A percentile compares a stretch with the other conserved stretches of the same genome.
Evolutionary conservation across 1,284 basidiomycete species (phyloP).

Genomic region (Meripilus lineatus): DNA sequence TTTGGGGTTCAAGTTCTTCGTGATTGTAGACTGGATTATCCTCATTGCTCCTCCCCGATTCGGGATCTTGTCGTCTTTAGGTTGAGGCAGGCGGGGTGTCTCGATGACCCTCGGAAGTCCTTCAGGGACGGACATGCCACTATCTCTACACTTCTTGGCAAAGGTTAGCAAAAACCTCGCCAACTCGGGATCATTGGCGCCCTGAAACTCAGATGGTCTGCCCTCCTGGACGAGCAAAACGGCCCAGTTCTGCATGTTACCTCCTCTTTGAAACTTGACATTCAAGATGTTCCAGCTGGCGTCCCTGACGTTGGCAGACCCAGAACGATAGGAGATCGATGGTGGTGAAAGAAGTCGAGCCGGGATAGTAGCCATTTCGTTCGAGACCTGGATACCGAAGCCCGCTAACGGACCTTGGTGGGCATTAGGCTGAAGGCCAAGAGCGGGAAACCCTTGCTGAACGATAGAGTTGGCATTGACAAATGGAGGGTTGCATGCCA

Average conservation of each 20-base stretch:
- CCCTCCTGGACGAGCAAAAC: slow-evolving; percentile 53
- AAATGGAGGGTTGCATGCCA: slow-evolving; percentile 55
- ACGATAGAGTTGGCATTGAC: slow-evolving; percentile 56
- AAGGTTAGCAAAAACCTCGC: slow-evolving; percentile 43
- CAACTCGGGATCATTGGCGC: slow-evolving; percentile 38
- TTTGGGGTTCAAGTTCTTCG: slow-evolving; percentile 20
- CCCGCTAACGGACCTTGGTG: slow-evolving; percentile 29
- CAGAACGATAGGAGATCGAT: slow-evolving; percentile 44
- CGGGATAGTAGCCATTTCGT: slow-evolving; percentile 56
- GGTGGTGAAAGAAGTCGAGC: slow-evolving; percentile 60
- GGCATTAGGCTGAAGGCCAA: slow-evolving; percentile 43
- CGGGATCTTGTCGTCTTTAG: slow-evolving; percentile 36
- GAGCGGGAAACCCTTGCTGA: slow-evolving; percentile 44
- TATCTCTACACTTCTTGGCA: slow-evolving; percentile 41
- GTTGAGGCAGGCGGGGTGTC: slow-evolving; percentile 22
- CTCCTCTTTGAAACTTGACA: slow-evolving; percentile 57
- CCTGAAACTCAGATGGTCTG: slow-evolving; percentile 26
- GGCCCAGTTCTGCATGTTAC: slow-evolving; percentile 47
- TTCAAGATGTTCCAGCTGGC: slow-evolving; percentile 72
- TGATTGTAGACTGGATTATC: slow-evolving; percentile 36
- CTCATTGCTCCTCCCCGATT: slow-evolving; percentile 37
- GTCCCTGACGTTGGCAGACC: slow-evolving; percentile 39
- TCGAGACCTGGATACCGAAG: slow-evolving; percentile 52
- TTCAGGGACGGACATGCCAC: slow-evolving; percentile 45
- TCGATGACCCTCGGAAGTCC: slow-evolving; percentile 36